A percentile compares a stretch with the other conserved stretches of the same genome.
Conservation (phyloP, 176 grass and related monocot genomes). For the Poa annua region DNA sequence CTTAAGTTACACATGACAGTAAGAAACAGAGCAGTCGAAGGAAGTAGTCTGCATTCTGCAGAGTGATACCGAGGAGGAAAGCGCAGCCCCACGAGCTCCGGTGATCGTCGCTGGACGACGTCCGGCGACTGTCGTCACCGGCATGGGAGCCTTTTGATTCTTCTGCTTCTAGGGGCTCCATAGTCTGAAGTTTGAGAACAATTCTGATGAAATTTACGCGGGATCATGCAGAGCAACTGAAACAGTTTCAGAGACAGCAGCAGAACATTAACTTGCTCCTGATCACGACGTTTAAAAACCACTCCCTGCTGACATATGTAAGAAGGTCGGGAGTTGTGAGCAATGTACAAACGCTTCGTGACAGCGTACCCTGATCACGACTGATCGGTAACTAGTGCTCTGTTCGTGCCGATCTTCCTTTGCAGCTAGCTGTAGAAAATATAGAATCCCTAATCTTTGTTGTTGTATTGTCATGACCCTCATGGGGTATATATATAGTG, state of each 20-base stretch:
- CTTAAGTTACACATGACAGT: too few species aligned
- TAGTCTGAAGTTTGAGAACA: not conserved
- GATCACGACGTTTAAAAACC: too few species aligned
- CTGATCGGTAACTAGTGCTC: not conserved
- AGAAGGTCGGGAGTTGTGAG: not conserved
- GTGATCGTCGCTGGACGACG: constrained; percentile 31
- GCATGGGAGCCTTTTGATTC: constrained; percentile 32
- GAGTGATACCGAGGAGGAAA: constrained; percentile 41
- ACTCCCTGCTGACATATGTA: too few species aligned
- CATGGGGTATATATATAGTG: too few species aligned
- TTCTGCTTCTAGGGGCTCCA: constrained; percentile 47
- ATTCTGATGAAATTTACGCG: not conserved
- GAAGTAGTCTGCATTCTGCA: not conserved
- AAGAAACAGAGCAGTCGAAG: too few species aligned
- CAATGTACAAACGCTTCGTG: not conserved
- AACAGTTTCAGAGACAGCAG: not conserved
- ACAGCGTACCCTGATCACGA: constrained; percentile 24
- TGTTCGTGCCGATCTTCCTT: not conserved
- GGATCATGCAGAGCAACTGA: too few species aligned
- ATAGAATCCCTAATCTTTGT: too few species aligned
- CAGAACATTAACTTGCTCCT: not conserved
- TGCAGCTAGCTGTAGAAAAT: not conserved
- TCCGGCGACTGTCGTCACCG: constrained; percentile 9
- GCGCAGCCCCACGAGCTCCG: constrained; percentile 39
- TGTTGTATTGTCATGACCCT: too few species aligned